Evolutionary conservation across 73 alveolate genomes (phyloP).

Genomic region (Paramecium caudatum): DNA sequence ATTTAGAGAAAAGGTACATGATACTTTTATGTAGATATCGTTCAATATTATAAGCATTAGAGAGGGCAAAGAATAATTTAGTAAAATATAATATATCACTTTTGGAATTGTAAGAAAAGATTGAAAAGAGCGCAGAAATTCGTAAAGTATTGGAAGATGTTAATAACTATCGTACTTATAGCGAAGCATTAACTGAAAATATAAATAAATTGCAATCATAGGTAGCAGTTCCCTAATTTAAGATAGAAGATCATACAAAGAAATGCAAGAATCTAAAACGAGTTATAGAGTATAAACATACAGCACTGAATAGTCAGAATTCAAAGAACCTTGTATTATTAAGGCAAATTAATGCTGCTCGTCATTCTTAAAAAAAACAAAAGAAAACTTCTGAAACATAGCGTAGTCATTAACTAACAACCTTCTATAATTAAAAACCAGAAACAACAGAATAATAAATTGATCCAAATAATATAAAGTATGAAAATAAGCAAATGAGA

Average conservation of each 20-base stretch:
- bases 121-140: conserved; percentile 46
- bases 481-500: conserved; percentile 27
- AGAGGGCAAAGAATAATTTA: conserved; percentile 59
- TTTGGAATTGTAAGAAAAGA: conserved; percentile 16
- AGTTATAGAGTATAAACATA: conserved; percentile 36
- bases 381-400: background rate
- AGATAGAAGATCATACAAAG: conserved; percentile 4
- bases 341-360: background rate
- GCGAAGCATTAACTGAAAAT: conserved; percentile 54
- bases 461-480: conserved; percentile 3
- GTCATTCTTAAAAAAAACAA: conserved; percentile 21
- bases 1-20: background rate
- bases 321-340: conserved; percentile 34
- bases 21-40: conserved; percentile 4
- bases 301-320: conserved; percentile 16
- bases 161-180: conserved; percentile 4
- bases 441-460: background rate
- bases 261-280: conserved; percentile 17
- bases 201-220: background rate
- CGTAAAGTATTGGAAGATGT: conserved; percentile 56
- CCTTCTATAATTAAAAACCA: conserved; percentile 24
- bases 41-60: background rate
- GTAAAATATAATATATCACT: background rate
- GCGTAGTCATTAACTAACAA: background rate
- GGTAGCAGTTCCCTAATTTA: background rate